Conservation (phyloP, 83 land plant species). For the Picea engelmannii region DNA sequence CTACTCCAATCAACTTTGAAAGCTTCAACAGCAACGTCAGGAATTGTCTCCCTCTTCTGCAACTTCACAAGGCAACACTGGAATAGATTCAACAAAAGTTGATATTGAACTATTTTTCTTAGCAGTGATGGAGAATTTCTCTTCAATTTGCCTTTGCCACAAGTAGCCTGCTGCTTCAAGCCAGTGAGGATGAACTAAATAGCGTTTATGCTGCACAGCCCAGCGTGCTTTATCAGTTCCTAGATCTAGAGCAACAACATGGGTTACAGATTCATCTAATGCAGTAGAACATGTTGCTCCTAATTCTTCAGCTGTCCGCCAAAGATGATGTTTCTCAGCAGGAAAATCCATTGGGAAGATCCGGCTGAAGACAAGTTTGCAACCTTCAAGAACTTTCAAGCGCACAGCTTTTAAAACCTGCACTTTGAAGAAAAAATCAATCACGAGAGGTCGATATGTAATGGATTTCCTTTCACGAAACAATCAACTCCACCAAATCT, state of each 20-base stretch:
- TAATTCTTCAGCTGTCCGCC: conserved; percentile 80
- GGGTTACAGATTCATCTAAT: conserved; percentile 73
- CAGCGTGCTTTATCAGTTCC: conserved; percentile 88
- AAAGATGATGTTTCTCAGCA: conserved; percentile 54
- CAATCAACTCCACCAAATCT: neutral
- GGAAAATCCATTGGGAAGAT: conserved; percentile 45
- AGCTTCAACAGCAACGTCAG: too few species aligned
- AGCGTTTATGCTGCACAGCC: conserved; percentile 73
- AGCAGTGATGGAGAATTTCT: conserved; percentile 49
- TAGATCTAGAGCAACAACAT: conserved; percentile 76
- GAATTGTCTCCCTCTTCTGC: neutral
- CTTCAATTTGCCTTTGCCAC: conserved; percentile 80
- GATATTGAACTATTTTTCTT: conserved; percentile 18
- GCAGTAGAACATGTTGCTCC: conserved; percentile 77
- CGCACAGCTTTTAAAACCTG: conserved; percentile 62
- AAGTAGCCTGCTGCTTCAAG: conserved; percentile 80
- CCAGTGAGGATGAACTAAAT: conserved; percentile 85
- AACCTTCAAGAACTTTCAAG: conserved; percentile 59
- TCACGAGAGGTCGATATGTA: neutral
- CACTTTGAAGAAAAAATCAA: neutral
- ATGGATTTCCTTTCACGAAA: neutral
- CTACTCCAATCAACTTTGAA: neutral
- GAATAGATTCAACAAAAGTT: conserved; percentile 14
- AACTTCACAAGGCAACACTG: conserved; percentile 6
- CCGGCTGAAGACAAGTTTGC: conserved; percentile 83